Base-by-base conservation (phyloP, 1,139 yeast species). In the Taphrina sp. region DNA sequence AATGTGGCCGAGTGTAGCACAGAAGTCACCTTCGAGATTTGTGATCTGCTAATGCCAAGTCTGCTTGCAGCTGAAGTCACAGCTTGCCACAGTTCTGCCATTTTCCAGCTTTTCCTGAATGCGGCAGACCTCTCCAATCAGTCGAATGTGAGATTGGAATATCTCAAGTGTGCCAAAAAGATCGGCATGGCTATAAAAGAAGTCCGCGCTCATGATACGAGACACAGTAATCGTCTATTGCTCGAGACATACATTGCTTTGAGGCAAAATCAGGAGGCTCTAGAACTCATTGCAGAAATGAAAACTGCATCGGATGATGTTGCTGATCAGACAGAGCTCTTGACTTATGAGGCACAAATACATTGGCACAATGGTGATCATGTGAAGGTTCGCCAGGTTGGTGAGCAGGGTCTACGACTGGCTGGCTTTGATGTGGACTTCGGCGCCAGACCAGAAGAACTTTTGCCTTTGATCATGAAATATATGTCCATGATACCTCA, bases 61-160 rank as follows among this genome's bases (percentile, higher is more conserved):
- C n/a, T 12, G 12, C 33, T 29, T 14, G 12, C 33, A 29, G n/a
- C 12, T 12, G n/a, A 12, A 29, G n/a, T 29, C 2, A 12, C 12
- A 14, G n/a, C 33, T 12, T 29, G n/a, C 12, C n/a, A 29, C n/a
- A 12, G 33, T 14, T 12, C 12, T 12, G n/a, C 12, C n/a, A 12
- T 29, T n/a, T n/a, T n/a, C n/a, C 19, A 34, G 8, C 28, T 31
- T n/a, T 44, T 44, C 28, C 29, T n/a, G n/a, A 12, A 19, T 16
- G 49, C 49, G 8, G 49, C 37, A 2, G 38, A 33, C 12, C 31
- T 26, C 17, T 26, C 45, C 10, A 41, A 41, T 28, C 45, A 41
- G 14, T 34, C 45, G 4, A 34, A 41, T 10, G 23, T 41, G 1
- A 26, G 34, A 8, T 28, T 41, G 23, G 14, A 14, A 10, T 41